These are phyloP conservation scores for Mycena indigotica DNA, from an alignment of 768 basidiomycete species.

Conservation along the genomic window DNA sequence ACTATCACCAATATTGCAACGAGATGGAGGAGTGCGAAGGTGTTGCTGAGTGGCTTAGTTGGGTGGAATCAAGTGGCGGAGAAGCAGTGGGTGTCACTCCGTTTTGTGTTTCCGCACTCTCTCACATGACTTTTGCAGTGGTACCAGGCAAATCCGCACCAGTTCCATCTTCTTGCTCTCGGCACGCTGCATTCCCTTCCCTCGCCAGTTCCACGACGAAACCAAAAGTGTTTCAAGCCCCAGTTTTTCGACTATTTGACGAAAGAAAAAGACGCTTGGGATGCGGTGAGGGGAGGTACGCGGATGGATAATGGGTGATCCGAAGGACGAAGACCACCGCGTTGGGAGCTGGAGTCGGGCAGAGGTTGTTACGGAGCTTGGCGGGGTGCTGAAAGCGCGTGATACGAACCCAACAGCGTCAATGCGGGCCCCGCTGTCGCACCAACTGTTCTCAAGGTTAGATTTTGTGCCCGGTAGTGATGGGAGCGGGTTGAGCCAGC, in stretches of 20 bases:
- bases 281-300: conserved; percentile 57
- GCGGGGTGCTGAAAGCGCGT: conserved; percentile 57
- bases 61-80: conserved; percentile 69
- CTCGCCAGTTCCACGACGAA: conserved; percentile 74
- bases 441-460: conserved; percentile 55
- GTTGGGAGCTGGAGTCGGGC: conserved; percentile 45
- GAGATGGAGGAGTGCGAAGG: conserved; percentile 74
- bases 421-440: conserved; percentile 34
- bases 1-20: conserved; percentile 83
- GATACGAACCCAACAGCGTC: conserved; percentile 33
- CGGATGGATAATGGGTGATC: conserved; percentile 55
- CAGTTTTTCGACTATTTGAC: conserved; percentile 72
- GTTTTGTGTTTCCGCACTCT: neutral
- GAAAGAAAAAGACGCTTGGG: conserved; percentile 61
- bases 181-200: conserved; percentile 88
- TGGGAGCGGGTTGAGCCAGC: conserved; percentile 32
- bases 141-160: conserved; percentile 75
- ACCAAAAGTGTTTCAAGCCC: conserved; percentile 87
- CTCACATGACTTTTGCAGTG: conserved; percentile 40
- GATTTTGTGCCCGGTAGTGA: conserved; percentile 44
- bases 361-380: conserved; percentile 58
- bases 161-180: conserved; percentile 82
- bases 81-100: conserved; percentile 50
- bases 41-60: conserved; percentile 75
- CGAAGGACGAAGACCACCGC: conserved; percentile 7